phyloP scores from a whole-genome alignment of 805 yeast genomes.

The Zygosaccharomyces pseudorouxii region DNA sequence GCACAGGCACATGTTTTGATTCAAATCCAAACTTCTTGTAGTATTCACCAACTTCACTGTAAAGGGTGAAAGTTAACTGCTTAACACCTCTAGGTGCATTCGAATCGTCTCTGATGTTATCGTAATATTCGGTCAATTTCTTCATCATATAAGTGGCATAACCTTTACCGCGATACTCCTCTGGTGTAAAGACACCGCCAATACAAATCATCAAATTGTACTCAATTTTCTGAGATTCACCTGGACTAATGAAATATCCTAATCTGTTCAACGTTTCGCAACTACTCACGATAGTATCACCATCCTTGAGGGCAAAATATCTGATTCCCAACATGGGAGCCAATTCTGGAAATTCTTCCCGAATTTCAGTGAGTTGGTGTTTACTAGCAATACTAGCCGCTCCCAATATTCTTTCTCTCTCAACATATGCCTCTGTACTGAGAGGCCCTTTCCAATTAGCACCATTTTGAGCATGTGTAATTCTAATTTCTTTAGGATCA shows the following conservation, averaged over 20 bases:
- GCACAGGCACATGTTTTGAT: conserved; percentile 38
- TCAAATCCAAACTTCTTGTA: conserved; percentile 61
- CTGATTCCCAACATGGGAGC: conserved; percentile 33
- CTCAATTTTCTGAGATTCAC: conserved; percentile 20
- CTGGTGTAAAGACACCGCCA: conserved; percentile 57
- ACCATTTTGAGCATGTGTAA: conserved; percentile 36
- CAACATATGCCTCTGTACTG: conserved; percentile 35
- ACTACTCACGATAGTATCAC: conserved; percentile 35
- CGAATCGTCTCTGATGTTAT: conserved; percentile 21
- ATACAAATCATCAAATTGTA: conserved; percentile 40
- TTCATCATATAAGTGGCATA: conserved; percentile 49
- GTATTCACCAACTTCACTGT: conserved; percentile 69
- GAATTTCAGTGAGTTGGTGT: conserved; percentile 13
- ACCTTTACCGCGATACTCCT: conserved; percentile 48
- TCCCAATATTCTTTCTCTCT: conserved; percentile 36
- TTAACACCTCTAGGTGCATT: conserved; percentile 29
- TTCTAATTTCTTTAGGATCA: conserved; percentile 36
- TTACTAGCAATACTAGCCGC: conserved; percentile 26
- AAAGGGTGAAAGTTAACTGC: conserved; percentile 43
- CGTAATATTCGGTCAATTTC: conserved; percentile 35
- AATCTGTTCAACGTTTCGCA: conserved; percentile 40
- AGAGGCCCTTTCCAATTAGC: conserved; percentile 35
- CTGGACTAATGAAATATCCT: conserved; percentile 32
- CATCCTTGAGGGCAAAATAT: conserved; percentile 35
- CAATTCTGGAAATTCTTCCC: conserved; percentile 16